Base-by-base conservation (phyloP, 495 filamentous ascomycete species). In the Penicillium alfredii region DNA sequence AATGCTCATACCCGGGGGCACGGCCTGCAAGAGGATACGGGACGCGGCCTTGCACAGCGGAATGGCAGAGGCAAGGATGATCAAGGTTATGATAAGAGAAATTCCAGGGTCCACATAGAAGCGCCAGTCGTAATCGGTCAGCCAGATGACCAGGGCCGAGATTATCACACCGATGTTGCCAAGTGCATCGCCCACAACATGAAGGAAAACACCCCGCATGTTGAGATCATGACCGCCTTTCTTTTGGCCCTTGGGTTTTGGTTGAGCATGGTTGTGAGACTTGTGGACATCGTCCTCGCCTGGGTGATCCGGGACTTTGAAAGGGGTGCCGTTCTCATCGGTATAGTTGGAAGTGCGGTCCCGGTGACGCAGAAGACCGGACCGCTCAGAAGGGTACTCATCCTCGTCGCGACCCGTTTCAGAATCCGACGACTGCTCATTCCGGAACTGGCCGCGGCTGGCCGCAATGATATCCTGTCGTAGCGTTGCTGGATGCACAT, bases 121-220 rank as follows among this genome's bases (percentile, higher is more conserved):
- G 18, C 79, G 66, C 73, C 76, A 83, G 0, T 57, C 53, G 63
- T 69, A 84, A 20, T 78, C 61, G 2, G 86, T 86, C 32, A 92
- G 71, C 87, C 89, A 94, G 59, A 99, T 95, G 40, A 94, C 66
- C 9, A 96, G 76, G 0, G 92, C 92, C 5, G 89, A 88, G n/a
- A 68, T 71, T 31, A 99, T 99, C 35, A 99, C 92, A 44, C 93
- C 92, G 34, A 99, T 79, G 47, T 99, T 99, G 41, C 93, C 93
- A 6, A 99, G 77, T 0, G 92, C 92, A 61, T 99, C 92, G 12
- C 92, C 92, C 61, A 96, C 74, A 21, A 98, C 92, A 52, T 98
- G 92, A 5, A 98, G 76, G 60, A 98, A 81, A 61, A 98, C 90
- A 47, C 90, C 92, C 17, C 87, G 86, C 92, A 98, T 97, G 63